Evolutionary conservation across 2,329 filamentous ascomycete species (phyloP).

Genomic region (Nigrospora sphaerica): DNA sequence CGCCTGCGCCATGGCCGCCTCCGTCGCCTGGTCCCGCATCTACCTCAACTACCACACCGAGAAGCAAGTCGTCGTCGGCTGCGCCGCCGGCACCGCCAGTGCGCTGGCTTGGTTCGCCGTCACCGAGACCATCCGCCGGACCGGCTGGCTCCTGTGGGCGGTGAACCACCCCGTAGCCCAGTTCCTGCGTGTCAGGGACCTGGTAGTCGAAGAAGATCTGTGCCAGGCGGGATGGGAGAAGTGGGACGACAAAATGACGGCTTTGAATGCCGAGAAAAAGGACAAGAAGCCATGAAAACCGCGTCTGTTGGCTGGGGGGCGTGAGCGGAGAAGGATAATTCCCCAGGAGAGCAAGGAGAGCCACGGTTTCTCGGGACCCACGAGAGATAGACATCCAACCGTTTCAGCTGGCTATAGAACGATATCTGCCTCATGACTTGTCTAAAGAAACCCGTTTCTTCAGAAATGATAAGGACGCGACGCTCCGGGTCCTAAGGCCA

Average conservation of each 20-base stretch:
- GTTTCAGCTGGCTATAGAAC: too few relatives aligned
- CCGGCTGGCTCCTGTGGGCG: slow-evolving; percentile 65
- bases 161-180: slow-evolving; percentile 59
- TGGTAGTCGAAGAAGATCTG: slow-evolving; percentile 82
- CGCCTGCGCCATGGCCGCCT: slow-evolving; percentile 53
- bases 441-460: too few relatives aligned
- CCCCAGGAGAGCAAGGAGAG: too few relatives aligned
- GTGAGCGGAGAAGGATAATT: too few relatives aligned
- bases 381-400: too few relatives aligned
- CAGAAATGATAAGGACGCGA: too few relatives aligned
- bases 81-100: slow-evolving; percentile 60
- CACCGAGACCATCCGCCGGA: slow-evolving; percentile 58
- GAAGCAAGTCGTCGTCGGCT: slow-evolving; percentile 79
- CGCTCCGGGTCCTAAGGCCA: too few relatives aligned
- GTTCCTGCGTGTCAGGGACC: slow-evolving; percentile 68
- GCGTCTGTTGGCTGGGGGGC: too few relatives aligned
- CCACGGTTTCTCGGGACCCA: too few relatives aligned
- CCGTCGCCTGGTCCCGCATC: slow-evolving; percentile 74
- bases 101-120: slow-evolving; percentile 73
- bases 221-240: slow-evolving; percentile 90
- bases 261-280: slow-evolving; percentile 23
- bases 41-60: slow-evolving; percentile 92
- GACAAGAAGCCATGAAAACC: slow-evolving; percentile 13
- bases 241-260: slow-evolving; percentile 58
- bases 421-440: too few relatives aligned